These are phyloP conservation scores for Pseudogymnoascus sp. DNA, from an alignment of 2,329 filamentous ascomycete genomes.

Conservation along the genomic window DNA sequence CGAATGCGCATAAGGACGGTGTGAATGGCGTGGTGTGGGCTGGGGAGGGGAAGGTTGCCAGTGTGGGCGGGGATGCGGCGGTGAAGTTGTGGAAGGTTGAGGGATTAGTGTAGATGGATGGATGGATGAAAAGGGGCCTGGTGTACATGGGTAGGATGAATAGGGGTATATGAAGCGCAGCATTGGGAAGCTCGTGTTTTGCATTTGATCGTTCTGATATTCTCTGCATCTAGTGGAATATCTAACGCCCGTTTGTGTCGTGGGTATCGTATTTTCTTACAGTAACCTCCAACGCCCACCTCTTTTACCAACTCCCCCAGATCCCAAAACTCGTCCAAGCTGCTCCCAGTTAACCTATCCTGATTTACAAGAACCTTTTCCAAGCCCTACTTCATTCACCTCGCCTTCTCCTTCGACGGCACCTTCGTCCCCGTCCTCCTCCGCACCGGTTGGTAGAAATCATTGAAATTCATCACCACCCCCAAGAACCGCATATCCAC, in stretches of 20 bases:
- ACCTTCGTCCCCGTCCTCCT: slow-evolving; percentile 34
- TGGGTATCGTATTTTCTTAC: not conserved
- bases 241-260: not conserved
- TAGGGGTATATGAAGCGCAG: not conserved
- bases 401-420: not conserved
- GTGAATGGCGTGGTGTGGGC: slow-evolving; percentile 84
- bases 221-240: not conserved
- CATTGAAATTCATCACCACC: slow-evolving; percentile 98
- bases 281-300: slow-evolving; percentile 1
- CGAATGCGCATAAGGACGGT: slow-evolving; percentile 93
- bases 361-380: not conserved
- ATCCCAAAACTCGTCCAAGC: slow-evolving; percentile 4
- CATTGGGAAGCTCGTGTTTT: not conserved
- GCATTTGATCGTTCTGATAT: slow-evolving; percentile 1
- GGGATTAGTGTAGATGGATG: not conserved
- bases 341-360: not conserved
- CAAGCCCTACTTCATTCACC: not conserved
- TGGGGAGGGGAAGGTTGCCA: slow-evolving; percentile 58
- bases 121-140: not conserved
- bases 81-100: slow-evolving; percentile 78
- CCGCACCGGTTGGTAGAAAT: slow-evolving; percentile 77
- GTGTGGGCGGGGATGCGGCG: slow-evolving; percentile 77
- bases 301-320: not conserved
- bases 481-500: slow-evolving; percentile 93
- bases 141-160: not conserved